phyloP scores from a whole-genome alignment of 768 basidiomycete species.

The Naganishia onofrii region DNA sequence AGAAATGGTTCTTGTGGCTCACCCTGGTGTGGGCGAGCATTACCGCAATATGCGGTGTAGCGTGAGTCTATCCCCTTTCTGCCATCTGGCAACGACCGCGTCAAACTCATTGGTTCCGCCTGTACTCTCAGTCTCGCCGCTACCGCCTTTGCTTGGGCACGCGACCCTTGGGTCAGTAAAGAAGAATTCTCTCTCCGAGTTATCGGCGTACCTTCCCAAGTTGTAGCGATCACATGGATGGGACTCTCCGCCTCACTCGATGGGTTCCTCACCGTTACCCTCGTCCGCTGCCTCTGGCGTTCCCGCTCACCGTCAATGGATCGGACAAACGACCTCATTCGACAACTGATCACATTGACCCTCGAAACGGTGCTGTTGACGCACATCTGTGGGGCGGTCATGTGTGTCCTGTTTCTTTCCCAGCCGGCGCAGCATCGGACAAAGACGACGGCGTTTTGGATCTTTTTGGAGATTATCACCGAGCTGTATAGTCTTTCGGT shows the following conservation, averaged over 20 bases:
- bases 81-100: neutral
- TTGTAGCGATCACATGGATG: constrained; percentile 49
- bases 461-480: constrained; percentile 43
- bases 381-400: constrained; percentile 41
- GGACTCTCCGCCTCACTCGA: constrained; percentile 45
- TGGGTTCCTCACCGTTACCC: constrained; percentile 38
- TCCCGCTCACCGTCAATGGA: constrained; percentile 28
- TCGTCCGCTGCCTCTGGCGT: constrained; percentile 38
- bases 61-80: constrained; percentile 35
- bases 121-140: constrained; percentile 41
- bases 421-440: constrained; percentile 39
- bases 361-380: constrained; percentile 47
- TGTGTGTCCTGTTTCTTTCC: constrained; percentile 47
- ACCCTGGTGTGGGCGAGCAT: constrained; percentile 34
- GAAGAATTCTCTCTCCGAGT: constrained; percentile 29
- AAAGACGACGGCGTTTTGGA: constrained; percentile 42
- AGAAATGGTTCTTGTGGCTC: constrained; percentile 38
- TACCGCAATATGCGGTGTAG: constrained; percentile 37
- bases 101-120: neutral
- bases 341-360: constrained; percentile 39
- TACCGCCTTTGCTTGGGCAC: constrained; percentile 42
- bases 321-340: constrained; percentile 33
- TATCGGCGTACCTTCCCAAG: constrained; percentile 43
- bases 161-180: constrained; percentile 40
- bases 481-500: constrained; percentile 45